Conservation (phyloP, 75 land plant species). For the Sequoia sempervirens region DNA sequence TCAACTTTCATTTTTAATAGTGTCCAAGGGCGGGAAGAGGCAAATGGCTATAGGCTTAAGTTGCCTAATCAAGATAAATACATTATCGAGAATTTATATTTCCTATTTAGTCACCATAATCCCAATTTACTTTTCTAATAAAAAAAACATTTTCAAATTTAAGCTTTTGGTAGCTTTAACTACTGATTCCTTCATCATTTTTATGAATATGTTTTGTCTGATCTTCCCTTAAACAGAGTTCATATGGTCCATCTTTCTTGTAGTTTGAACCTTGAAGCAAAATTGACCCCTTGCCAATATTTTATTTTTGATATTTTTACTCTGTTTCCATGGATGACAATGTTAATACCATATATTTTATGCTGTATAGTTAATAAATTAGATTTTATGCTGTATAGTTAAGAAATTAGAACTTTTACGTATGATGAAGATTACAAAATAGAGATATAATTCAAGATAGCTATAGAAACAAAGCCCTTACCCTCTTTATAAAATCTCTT, state of each 20-base stretch:
- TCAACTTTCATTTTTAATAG: no score
- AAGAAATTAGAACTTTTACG: background rate
- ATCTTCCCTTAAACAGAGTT: background rate
- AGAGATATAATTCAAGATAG: background rate
- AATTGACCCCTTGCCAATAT: background rate
- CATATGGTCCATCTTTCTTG: background rate
- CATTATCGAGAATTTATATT: background rate
- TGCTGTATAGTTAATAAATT: background rate
- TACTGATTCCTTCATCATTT: background rate
- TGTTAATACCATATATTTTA: background rate
- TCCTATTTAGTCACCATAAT: background rate
- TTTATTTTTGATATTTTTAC: background rate
- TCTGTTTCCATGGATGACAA: background rate
- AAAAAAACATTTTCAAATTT: background rate
- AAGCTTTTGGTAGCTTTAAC: background rate
- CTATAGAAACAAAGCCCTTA: conserved; percentile 14
- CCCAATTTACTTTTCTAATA: background rate
- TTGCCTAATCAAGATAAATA: background rate
- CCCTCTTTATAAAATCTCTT: conserved; percentile 77
- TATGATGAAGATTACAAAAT: background rate
- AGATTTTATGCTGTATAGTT: background rate
- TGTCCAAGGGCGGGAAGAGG: no score
- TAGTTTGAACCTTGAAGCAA: background rate
- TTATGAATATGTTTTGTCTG: background rate
- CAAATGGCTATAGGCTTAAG: background rate